These are phyloP conservation scores for Arthrobotrys iridis DNA, from an alignment of 2,329 filamentous ascomycete species.

Conservation along the genomic window DNA sequence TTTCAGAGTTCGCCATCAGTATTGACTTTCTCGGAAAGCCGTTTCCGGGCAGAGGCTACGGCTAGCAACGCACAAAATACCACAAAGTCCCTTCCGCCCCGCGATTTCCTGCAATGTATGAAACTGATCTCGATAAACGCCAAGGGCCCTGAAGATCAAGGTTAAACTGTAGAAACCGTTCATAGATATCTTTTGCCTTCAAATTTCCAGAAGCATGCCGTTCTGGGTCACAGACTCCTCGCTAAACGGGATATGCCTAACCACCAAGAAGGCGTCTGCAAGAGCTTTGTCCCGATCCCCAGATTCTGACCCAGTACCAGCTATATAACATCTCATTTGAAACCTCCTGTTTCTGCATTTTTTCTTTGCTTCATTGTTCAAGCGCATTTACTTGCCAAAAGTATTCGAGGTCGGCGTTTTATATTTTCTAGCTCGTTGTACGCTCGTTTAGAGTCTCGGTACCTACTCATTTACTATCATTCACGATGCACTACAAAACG, in stretches of 20 bases:
- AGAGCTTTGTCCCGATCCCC: not conserved
- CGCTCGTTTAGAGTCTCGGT: not conserved
- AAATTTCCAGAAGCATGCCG: conserved; percentile 5
- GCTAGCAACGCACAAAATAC: conserved; percentile 20
- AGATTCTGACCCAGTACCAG: not conserved
- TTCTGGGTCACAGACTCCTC: conserved; percentile 1
- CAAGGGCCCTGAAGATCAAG: conserved; percentile 27
- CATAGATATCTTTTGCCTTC: not conserved
- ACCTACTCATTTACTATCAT: not conserved
- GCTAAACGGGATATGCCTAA: not conserved
- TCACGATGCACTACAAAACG: conserved; percentile 33
- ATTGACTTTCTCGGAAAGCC: not conserved
- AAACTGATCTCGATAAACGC: not conserved
- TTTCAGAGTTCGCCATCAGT: conserved; percentile 2
- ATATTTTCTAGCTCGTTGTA: not conserved
- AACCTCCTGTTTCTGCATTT: not conserved
- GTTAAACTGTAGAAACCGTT: conserved; percentile 19
- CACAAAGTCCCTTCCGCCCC: not conserved
- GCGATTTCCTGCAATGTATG: not conserved
- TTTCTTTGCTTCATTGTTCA: not conserved
- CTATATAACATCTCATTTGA: conserved; percentile 3
- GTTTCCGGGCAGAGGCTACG: not conserved
- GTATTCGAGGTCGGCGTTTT: not conserved
- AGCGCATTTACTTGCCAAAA: not conserved
- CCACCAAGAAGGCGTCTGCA: too few species aligned